Conservation (phyloP, 1,284 basidiomycete genomes). For the Ganoderma sp. region DNA sequence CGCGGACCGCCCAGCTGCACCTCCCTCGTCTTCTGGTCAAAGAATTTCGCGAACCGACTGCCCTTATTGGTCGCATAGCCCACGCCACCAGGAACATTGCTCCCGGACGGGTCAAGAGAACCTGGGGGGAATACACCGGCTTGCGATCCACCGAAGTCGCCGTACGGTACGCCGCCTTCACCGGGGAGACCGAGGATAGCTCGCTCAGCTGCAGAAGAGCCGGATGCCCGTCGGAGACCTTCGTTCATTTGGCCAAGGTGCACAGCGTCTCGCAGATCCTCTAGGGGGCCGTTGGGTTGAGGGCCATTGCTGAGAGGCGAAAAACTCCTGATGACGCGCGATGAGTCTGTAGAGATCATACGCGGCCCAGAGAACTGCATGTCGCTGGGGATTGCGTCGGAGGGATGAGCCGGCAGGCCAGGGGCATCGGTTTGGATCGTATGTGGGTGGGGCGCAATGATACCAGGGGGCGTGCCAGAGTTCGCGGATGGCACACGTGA, state of each 20-base stretch:
- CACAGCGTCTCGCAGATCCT: constrained; percentile 48
- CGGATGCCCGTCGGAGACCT: constrained; percentile 44
- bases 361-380: constrained; percentile 31
- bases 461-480: constrained; percentile 25
- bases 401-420: constrained; percentile 17
- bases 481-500: constrained; percentile 48
- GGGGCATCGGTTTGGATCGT: constrained; percentile 24
- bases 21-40: constrained; percentile 73
- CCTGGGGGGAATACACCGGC: constrained; percentile 27
- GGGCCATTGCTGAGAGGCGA: constrained; percentile 62
- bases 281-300: constrained; percentile 42
- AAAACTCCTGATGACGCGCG: constrained; percentile 47
- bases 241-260: constrained; percentile 42
- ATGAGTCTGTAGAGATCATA: constrained; percentile 37
- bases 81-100: constrained; percentile 34
- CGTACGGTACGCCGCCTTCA: constrained; percentile 43
- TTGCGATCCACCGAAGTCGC: constrained; percentile 35
- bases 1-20: constrained; percentile 37
- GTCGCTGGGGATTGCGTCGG: constrained; percentile 35
- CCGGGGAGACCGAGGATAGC: constrained; percentile 40
- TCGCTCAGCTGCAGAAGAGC: constrained; percentile 41
- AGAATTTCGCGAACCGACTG: constrained; percentile 83
- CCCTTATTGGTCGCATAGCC: constrained; percentile 61
- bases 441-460: constrained; percentile 25
- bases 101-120: constrained; percentile 34